Percentiles rank a stretch among this genome's conserved stretches.
These are phyloP conservation scores for Sarocladium oryzae DNA, from an alignment of 2,329 filamentous ascomycete species.

Conservation along the genomic window DNA sequence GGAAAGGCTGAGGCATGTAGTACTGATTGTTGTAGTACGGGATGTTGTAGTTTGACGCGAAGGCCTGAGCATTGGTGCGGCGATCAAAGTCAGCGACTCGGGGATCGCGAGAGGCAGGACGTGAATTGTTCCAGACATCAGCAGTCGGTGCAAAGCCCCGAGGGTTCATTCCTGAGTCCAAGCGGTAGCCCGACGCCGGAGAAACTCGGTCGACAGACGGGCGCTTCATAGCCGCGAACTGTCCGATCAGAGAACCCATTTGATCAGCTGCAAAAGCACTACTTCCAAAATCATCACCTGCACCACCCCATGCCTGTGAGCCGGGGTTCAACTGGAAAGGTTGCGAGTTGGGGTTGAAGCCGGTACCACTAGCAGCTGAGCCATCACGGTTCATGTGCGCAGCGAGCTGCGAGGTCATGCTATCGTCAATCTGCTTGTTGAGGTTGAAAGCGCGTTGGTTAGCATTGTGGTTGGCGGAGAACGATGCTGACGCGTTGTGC, in stretches of 20 bases:
- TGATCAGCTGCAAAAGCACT: slow-evolving; percentile 22
- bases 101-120: slow-evolving; percentile 25
- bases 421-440: slow-evolving; percentile 32
- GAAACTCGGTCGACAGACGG: slow-evolving; percentile 34
- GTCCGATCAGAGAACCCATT: slow-evolving; percentile 20
- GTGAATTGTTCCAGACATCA: slow-evolving; percentile 33
- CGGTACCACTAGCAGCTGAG: slow-evolving; percentile 11
- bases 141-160: slow-evolving; percentile 21
- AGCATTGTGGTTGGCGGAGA: slow-evolving; percentile 33
- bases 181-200: slow-evolving; percentile 21
- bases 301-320: slow-evolving; percentile 39
- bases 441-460: slow-evolving; percentile 30
- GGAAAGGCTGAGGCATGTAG: slow-evolving; percentile 28
- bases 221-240: slow-evolving; percentile 25
- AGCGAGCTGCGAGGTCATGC: slow-evolving; percentile 21
- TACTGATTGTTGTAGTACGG: slow-evolving; percentile 27
- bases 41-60: slow-evolving; percentile 19
- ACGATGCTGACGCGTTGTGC: slow-evolving; percentile 38
- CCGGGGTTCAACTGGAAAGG: slow-evolving; percentile 42
- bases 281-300: slow-evolving; percentile 12
- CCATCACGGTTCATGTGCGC: slow-evolving; percentile 1
- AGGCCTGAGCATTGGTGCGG: slow-evolving; percentile 27
- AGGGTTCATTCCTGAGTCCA: slow-evolving; percentile 21
- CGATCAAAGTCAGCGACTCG: slow-evolving; percentile 32
- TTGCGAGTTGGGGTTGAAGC: slow-evolving; percentile 25